These are phyloP conservation scores for Aspergillus ustus DNA, from an alignment of 2,329 filamentous ascomycete species.

Conservation along the genomic window DNA sequence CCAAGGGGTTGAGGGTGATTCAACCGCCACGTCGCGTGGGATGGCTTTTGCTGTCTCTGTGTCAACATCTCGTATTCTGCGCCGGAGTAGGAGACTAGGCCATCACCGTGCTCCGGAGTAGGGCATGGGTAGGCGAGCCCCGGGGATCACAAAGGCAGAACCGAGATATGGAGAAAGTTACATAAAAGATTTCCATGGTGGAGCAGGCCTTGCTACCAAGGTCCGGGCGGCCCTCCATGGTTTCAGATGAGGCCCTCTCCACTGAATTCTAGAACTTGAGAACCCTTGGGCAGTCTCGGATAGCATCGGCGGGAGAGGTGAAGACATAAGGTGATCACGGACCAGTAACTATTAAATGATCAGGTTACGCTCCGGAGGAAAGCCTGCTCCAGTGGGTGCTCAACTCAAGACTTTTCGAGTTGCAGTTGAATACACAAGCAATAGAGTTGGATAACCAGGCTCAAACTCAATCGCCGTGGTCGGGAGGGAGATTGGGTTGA, in stretches of 20 bases:
- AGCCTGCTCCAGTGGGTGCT: background rate
- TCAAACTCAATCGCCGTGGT: background rate
- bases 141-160: slow-evolving; percentile 1
- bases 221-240: background rate
- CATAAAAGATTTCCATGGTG: slow-evolving; percentile 6
- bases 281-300: background rate
- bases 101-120: background rate
- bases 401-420: too few relatives aligned
- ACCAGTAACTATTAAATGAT: background rate
- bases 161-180: slow-evolving; percentile 1
- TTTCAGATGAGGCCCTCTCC: background rate
- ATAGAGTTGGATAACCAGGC: background rate
- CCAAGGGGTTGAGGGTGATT: background rate
- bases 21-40: background rate
- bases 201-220: background rate
- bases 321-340: background rate
- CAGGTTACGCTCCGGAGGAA: background rate
- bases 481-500: background rate
- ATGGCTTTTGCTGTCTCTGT: background rate
- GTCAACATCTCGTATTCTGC: background rate
- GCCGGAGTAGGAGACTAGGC: background rate
- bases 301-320: background rate
- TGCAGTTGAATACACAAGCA: background rate
- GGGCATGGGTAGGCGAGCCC: slow-evolving; percentile 3
- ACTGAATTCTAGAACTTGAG: slow-evolving; percentile 8